Evolutionary conservation across 768 basidiomycete genomes (phyloP).

Genomic region (Collybiopsis confluens): DNA sequence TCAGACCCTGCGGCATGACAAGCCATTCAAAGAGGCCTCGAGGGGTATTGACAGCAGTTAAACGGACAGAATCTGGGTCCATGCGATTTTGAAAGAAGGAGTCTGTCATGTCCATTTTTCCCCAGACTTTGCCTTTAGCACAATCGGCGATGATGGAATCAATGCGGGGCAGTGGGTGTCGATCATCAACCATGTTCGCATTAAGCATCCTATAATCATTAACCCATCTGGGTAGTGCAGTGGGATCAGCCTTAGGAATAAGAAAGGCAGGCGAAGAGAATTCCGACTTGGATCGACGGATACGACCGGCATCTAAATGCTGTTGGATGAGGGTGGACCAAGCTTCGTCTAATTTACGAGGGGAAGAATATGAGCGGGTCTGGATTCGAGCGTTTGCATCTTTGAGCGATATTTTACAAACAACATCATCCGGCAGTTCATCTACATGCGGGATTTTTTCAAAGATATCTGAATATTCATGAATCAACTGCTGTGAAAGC

Average conservation of each 20-base stretch:
- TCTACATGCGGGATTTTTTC: slow-evolving; percentile 17
- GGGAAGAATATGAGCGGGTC: slow-evolving; percentile 18
- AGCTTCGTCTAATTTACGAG: slow-evolving; percentile 23
- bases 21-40: slow-evolving; percentile 33
- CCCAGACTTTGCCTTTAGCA: slow-evolving; percentile 27
- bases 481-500: slow-evolving; percentile 1
- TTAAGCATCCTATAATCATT: slow-evolving; percentile 25
- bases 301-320: slow-evolving; percentile 24
- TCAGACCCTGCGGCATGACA: slow-evolving; percentile 30
- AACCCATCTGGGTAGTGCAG: slow-evolving; percentile 18
- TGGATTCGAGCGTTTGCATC: slow-evolving; percentile 17
- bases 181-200: slow-evolving; percentile 17
- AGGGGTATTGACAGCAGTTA: slow-evolving; percentile 29
- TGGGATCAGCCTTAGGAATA: slow-evolving; percentile 25
- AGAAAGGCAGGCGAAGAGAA: slow-evolving; percentile 28
- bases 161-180: slow-evolving; percentile 20
- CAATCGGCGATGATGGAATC: slow-evolving; percentile 24
- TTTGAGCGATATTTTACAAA: slow-evolving; percentile 16
- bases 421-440: slow-evolving; percentile 15
- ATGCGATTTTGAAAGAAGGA: slow-evolving; percentile 32
- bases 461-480: slow-evolving; percentile 16
- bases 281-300: slow-evolving; percentile 18
- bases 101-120: slow-evolving; percentile 32
- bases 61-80: slow-evolving; percentile 21
- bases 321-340: slow-evolving; percentile 26